Evolutionary conservation across 1,139 yeast species (phyloP).

Genomic region (Komagataea norvegica): DNA sequence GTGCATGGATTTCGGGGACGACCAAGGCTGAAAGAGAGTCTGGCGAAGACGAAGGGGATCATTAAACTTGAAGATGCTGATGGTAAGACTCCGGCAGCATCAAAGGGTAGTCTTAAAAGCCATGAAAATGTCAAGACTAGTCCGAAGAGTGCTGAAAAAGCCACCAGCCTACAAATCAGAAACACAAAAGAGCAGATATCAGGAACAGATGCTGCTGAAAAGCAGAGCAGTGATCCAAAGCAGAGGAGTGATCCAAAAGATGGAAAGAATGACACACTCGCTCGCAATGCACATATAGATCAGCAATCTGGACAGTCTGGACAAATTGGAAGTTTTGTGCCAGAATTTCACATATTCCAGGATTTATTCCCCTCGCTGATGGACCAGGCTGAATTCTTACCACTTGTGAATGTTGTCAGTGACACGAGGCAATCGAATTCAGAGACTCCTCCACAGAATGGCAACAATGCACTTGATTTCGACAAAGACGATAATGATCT

Average conservation of each 20-base stretch:
- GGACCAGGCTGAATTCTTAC: conserved; percentile 15
- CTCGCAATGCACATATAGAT: neutral
- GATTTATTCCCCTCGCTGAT: conserved; percentile 24
- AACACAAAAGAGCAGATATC: too few species aligned
- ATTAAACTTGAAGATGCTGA: too few species aligned
- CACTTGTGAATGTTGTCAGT: conserved; percentile 12
- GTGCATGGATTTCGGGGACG: conserved; percentile 35
- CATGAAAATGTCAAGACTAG: too few species aligned
- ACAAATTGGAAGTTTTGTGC: conserved; percentile 14
- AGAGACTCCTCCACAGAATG: too few species aligned
- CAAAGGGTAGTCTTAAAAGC: too few species aligned
- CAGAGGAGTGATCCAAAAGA: neutral
- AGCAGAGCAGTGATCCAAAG: neutral
- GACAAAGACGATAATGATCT: neutral
- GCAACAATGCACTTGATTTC: too few species aligned
- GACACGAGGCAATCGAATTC: neutral
- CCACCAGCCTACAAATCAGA: too few species aligned
- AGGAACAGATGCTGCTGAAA: neutral
- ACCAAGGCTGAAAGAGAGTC: conserved; percentile 28
- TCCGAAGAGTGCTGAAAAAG: too few species aligned
- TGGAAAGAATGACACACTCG: neutral
- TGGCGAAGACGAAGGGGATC: conserved; percentile 21
- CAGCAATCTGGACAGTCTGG: too few species aligned
- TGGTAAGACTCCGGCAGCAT: too few species aligned
- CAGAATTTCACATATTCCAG: conserved; percentile 25